Conservation (phyloP, 345 rosid genomes). For the Odontarrhena argentea region DNA sequence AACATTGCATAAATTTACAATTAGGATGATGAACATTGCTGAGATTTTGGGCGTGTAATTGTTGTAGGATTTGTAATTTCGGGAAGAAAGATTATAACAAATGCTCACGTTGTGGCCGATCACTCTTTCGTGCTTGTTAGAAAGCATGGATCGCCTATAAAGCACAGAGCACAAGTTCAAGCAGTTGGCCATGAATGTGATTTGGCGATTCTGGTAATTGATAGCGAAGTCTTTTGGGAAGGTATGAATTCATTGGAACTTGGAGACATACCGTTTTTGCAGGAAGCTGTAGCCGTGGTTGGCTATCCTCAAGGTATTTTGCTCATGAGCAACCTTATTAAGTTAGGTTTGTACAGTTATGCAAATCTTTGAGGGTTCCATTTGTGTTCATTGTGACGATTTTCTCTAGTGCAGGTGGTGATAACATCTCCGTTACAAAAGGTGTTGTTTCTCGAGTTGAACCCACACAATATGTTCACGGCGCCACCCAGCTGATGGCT, state of each 20-base stretch:
- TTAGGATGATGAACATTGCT: background rate
- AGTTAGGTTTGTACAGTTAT: conserved; percentile 1
- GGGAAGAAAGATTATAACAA: conserved; percentile 75
- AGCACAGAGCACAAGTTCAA: conserved; percentile 64
- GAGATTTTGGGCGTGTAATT: no score
- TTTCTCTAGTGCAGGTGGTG: conserved; percentile 63
- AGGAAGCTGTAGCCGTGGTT: conserved; percentile 79
- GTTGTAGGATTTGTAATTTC: conserved; percentile 48
- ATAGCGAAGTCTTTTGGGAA: conserved; percentile 58
- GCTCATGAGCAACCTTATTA: background rate
- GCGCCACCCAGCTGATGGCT: conserved; percentile 86
- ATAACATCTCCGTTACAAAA: conserved; percentile 92
- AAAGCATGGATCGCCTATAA: conserved; percentile 80
- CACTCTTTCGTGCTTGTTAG: conserved; percentile 80
- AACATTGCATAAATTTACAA: background rate
- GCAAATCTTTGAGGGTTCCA: background rate
- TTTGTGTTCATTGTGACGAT: background rate
- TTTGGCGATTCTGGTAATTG: conserved; percentile 71
- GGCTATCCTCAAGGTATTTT: conserved; percentile 88
- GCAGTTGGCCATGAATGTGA: conserved; percentile 90
- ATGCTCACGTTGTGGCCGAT: conserved; percentile 90
- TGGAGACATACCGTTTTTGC: conserved; percentile 72
- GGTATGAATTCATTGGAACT: conserved; percentile 69
- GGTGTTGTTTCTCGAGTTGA: conserved; percentile 96
- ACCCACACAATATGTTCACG: conserved; percentile 84